Base-by-base conservation (phyloP, 495 filamentous ascomycete species). In the Talaromyces nanjingensis region DNA sequence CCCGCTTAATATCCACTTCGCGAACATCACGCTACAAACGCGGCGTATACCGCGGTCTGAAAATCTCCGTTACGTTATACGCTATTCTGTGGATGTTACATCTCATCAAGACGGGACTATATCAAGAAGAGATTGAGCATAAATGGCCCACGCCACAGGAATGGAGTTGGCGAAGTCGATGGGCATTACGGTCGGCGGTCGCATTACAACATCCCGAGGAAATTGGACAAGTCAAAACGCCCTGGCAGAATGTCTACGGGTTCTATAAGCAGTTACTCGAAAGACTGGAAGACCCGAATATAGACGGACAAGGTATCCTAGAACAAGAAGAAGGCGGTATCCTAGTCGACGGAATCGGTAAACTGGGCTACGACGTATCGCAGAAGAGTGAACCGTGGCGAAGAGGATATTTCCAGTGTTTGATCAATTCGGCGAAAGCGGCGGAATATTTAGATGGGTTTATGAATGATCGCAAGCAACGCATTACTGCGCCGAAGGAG, bases 371-470 rank as follows among this genome's bases (percentile, higher is more conserved):
- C 47, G 91, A 97, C 77, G 77, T 94, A 62, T 85, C 84, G 0
- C 77, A 73, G 1, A 97, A 92, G 73, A 84, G 85, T 45, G 89
- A 93, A 72, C 76, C 87, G 33, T 97, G 92, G 92, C 77, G 89
- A 68, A 79, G 89, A 59, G 90, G 91, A 0, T 97, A 97, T 69
- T 92, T 86, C 72, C 83, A 93, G 66, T 82, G 85, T 20, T 72
- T 96, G 25, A 90, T 96, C 86, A 81, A 87, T 9, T 81, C 81
- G 64, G 92, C 88, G 0, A 86, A 85, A 65, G 85, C 87, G 2
- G 88, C 91, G 3, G 92, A 96, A 77, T 85, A 90, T 65, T 74
- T 93, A 22, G 91, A 96, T 57, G 89, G 88, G 11, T 90, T 86
- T 80, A 80, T 93, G 45, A 73, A 77, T 31, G 91, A 96, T 71